These are phyloP conservation scores for Orobanche coerulescens DNA, from an alignment of 257 asterid genomes.

Conservation along the genomic window DNA sequence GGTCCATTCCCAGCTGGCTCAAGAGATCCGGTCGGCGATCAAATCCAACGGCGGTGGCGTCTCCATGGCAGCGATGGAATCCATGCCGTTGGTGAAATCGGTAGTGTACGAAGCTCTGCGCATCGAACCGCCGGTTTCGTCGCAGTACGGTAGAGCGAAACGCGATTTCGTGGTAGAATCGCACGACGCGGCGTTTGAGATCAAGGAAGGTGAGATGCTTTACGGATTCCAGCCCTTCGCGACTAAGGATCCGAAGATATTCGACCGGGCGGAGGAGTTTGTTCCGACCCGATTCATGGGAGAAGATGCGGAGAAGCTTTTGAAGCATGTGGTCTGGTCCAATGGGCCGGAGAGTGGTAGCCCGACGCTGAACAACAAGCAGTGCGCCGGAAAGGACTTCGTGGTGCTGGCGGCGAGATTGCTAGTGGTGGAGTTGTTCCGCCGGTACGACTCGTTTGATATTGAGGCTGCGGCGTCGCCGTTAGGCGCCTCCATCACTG, in stretches of 20 bases:
- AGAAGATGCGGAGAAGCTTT: constrained; percentile 50
- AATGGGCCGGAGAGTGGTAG: constrained; percentile 68
- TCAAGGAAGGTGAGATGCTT: constrained; percentile 62
- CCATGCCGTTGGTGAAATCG: constrained; percentile 74
- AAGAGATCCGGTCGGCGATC: constrained; percentile 57
- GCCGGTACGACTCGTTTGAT: constrained; percentile 71
- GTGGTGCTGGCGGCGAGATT: constrained; percentile 65
- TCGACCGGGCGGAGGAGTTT: constrained; percentile 73
- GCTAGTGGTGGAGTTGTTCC: constrained; percentile 77
- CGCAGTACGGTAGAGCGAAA: constrained; percentile 68
- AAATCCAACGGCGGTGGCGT: constrained; percentile 36
- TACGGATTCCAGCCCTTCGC: constrained; percentile 87
- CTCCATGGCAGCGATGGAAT: constrained; percentile 56
- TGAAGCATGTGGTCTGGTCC: constrained; percentile 77
- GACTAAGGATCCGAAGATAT: constrained; percentile 65
- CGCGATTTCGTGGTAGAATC: constrained; percentile 55
- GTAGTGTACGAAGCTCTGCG: constrained; percentile 67
- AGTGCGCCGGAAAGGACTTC: constrained; percentile 92
- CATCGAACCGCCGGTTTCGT: constrained; percentile 72
- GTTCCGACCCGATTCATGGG: constrained; percentile 65
- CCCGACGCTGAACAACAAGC: constrained; percentile 50
- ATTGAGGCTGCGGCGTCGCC: constrained; percentile 54
- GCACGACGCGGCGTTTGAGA: constrained; percentile 62
- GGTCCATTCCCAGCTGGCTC: constrained; percentile 49
- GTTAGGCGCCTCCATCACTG: constrained; percentile 55